Evolutionary conservation across 2,329 filamentous ascomycete genomes (phyloP).

Genomic region (Volutella citrinella): DNA sequence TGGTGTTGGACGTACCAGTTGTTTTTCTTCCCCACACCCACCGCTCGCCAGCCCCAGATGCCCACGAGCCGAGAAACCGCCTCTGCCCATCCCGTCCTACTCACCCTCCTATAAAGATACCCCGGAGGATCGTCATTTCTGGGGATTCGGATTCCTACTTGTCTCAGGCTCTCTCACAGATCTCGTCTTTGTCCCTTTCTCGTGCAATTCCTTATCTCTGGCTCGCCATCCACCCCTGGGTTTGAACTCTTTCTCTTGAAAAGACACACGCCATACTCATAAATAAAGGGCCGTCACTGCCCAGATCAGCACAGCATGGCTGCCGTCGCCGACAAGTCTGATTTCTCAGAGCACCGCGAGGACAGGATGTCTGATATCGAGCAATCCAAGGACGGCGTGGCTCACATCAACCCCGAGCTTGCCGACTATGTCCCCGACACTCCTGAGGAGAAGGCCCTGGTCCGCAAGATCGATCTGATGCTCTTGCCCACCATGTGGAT

Average conservation of each 20-base stretch:
- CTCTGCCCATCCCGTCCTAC: neutral
- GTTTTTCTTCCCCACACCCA: too few relatives aligned
- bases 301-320: too few relatives aligned
- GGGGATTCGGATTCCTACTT: constrained; percentile 2
- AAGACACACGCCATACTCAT: too few relatives aligned
- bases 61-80: constrained; percentile 1
- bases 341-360: constrained; percentile 13
- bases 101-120: constrained; percentile 7
- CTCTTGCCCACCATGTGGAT: constrained; percentile 51
- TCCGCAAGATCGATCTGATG: constrained; percentile 39
- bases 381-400: constrained; percentile 7
- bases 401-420: constrained; percentile 5
- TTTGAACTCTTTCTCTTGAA: too few relatives aligned
- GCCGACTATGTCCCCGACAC: constrained; percentile 26
- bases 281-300: too few relatives aligned
- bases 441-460: constrained; percentile 31
- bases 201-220: constrained; percentile 2
- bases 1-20: too few relatives aligned
- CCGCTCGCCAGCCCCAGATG: too few relatives aligned
- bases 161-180: too few relatives aligned
- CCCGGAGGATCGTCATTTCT: constrained; percentile 5
- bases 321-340: constrained; percentile 4
- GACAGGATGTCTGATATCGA: constrained; percentile 12
- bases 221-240: too few relatives aligned
- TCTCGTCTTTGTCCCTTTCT: constrained; percentile 7